Base-by-base conservation (phyloP, 768 basidiomycete genomes). In the Pisolithus albus region DNA sequence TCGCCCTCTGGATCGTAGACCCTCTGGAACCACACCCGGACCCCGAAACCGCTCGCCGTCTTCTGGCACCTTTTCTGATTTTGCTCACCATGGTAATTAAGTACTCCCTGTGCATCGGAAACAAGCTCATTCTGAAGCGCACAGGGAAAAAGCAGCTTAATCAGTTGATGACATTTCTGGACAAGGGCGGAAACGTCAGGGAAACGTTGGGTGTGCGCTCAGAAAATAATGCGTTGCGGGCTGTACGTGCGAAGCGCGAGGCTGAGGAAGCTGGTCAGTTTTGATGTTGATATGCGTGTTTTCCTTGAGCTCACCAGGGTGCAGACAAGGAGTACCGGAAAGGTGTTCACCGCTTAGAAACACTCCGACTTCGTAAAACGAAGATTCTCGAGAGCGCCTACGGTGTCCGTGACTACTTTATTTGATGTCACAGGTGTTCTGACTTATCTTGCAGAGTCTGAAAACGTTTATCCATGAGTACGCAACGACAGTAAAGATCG, bases 321-420 rank as follows among this genome's bases (percentile, higher is more conserved):
- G 51, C 59, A 89, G 92, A 96, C 65, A 89, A 85, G 64, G 92
- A 94, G 53, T 96, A 96, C 61, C 76, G 92, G 24, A 88, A 86
- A 57, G 91, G 82, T 32, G 84, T 96, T 21, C 86, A 95, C 66
- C 89, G 90, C 85, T 71, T 92, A n/a, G 92, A 96, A 72, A 93
- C 92, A 0, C 74, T 95, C 36, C 75, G 93, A 34, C 73, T 95
- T 36, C 79, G 86, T 37, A 76, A 88, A 54, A 83, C 84, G 6
- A 95, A 92, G 67, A 89, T 84, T 37, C 67, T 94, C 32, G 83
- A 91, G 60, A 81, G 82, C 40, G 92, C 88, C 4, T 89, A 87
- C 60, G 88, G 81, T 59, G 92, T 86, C 56, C 56, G 77, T 46
- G 40, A 11, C 39, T 44, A 7, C 32, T 21, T 23, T 21, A 10